Evolutionary conservation across 352 stramenopile genomes (phyloP).

Genomic region (Phytophthora aleatoria): DNA sequence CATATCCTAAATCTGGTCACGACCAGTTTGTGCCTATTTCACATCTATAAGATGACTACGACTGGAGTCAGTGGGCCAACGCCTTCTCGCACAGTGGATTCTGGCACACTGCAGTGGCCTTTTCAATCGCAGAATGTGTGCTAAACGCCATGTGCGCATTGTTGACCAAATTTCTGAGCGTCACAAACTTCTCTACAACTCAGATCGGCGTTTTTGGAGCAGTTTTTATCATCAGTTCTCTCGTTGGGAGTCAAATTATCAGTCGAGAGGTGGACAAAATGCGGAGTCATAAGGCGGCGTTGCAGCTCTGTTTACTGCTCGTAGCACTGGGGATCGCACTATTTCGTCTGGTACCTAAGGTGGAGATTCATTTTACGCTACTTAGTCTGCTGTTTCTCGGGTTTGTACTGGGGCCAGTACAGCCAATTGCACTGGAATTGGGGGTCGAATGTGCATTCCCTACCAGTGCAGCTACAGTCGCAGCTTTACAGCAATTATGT

Average conservation of each 20-base stretch:
- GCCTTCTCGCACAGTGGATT: conserved; percentile 8
- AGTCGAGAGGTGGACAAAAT: neutral
- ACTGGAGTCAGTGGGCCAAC: conserved; percentile 67
- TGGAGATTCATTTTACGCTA: neutral
- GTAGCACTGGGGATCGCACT: neutral
- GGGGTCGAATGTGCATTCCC: neutral
- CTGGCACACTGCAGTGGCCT: neutral
- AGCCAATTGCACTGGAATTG: neutral
- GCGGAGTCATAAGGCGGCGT: neutral
- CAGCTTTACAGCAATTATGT: neutral
- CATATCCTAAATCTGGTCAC: conserved; percentile 40
- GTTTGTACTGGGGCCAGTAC: neutral
- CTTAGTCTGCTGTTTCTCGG: neutral
- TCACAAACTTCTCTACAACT: neutral
- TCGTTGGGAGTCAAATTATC: neutral
- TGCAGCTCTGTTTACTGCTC: neutral
- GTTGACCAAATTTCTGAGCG: neutral
- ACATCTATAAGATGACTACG: conserved; percentile 63
- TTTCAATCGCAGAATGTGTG: neutral
- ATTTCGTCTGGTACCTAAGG: neutral
- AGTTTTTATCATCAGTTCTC: neutral
- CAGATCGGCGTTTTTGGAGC: neutral
- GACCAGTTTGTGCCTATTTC: conserved; percentile 50
- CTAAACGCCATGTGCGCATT: neutral
- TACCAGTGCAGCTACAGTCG: neutral